Conservation (phyloP, 768 basidiomycete genomes). For the Fistulinella prunicolor region DNA sequence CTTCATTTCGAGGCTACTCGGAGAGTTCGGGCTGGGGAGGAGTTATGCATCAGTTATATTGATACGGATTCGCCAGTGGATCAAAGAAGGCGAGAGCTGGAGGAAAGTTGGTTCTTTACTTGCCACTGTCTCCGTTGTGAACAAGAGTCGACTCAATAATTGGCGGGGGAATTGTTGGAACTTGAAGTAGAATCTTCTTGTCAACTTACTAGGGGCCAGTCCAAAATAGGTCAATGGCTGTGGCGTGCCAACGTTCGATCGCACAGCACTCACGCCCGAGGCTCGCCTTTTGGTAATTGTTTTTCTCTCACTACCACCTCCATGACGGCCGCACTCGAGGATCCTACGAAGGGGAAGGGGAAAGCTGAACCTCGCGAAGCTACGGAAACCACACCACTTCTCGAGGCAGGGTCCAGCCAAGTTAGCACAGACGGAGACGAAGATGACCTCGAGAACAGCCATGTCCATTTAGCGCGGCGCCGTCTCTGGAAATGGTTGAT, state of each 20-base stretch:
- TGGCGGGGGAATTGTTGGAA: too few relatives aligned
- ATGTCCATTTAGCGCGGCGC: slow-evolving; percentile 19
- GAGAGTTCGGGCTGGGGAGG: slow-evolving; percentile 46
- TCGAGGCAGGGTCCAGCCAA: slow-evolving; percentile 23
- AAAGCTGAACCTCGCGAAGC: slow-evolving; percentile 22
- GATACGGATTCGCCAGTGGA: slow-evolving; percentile 31
- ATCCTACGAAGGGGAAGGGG: slow-evolving; percentile 25
- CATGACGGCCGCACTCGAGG: slow-evolving; percentile 21
- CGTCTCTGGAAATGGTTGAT: slow-evolving; percentile 34
- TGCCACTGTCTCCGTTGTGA: slow-evolving; percentile 50
- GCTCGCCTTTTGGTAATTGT: background rate
- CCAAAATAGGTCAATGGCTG: slow-evolving; percentile 5
- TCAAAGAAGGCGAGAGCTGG: slow-evolving; percentile 41
- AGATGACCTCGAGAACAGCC: slow-evolving; percentile 19
- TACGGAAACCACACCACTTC: slow-evolving; percentile 32
- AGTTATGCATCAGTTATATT: slow-evolving; percentile 59
- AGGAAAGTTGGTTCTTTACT: slow-evolving; percentile 54
- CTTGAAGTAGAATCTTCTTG: too few relatives aligned
- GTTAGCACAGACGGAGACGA: slow-evolving; percentile 20
- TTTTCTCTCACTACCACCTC: slow-evolving; percentile 11
- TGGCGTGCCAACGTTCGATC: slow-evolving; percentile 16
- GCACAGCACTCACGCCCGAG: slow-evolving; percentile 2
- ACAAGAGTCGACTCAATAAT: slow-evolving; percentile 11
- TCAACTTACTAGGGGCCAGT: slow-evolving; percentile 1
- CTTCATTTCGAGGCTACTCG: slow-evolving; percentile 47